Evolutionary conservation across 2,329 filamentous ascomycete genomes (phyloP).

Genomic region (Purpureocillium lavendulum): DNA sequence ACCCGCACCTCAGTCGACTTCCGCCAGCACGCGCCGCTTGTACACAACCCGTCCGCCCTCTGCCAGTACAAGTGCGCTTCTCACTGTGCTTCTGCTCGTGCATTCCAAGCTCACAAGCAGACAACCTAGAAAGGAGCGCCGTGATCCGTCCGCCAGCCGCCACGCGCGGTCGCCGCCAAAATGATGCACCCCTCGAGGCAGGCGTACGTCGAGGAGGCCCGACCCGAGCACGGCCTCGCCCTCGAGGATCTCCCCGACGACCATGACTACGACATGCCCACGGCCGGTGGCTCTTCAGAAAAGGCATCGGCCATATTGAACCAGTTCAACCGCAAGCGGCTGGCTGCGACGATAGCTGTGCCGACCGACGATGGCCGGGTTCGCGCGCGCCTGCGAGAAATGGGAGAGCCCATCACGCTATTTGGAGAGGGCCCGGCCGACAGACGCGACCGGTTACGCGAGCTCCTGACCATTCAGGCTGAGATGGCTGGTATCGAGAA

Average conservation of each 20-base stretch:
- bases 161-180: constrained; percentile 14
- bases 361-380: constrained; percentile 91
- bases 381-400: constrained; percentile 67
- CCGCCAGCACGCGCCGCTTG: no score
- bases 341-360: constrained; percentile 81
- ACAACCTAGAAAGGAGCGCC: not conserved
- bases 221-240: constrained; percentile 43
- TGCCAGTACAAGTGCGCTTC: no score
- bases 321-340: constrained; percentile 85
- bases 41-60: no score
- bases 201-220: constrained; percentile 85
- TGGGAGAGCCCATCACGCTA: constrained; percentile 88
- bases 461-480: constrained; percentile 65
- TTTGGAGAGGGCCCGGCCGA: constrained; percentile 88
- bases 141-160: not conserved
- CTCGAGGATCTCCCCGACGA: constrained; percentile 53
- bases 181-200: constrained; percentile 83
- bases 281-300: constrained; percentile 63
- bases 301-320: constrained; percentile 77
- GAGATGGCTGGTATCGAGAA: constrained; percentile 50
- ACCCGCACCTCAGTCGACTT: no score
- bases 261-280: constrained; percentile 75
- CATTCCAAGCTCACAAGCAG: no score
- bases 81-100: no score
- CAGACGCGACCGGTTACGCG: constrained; percentile 76